Conservation (phyloP, 106 monocot genomes). For the Amphibolis antarctica region DNA sequence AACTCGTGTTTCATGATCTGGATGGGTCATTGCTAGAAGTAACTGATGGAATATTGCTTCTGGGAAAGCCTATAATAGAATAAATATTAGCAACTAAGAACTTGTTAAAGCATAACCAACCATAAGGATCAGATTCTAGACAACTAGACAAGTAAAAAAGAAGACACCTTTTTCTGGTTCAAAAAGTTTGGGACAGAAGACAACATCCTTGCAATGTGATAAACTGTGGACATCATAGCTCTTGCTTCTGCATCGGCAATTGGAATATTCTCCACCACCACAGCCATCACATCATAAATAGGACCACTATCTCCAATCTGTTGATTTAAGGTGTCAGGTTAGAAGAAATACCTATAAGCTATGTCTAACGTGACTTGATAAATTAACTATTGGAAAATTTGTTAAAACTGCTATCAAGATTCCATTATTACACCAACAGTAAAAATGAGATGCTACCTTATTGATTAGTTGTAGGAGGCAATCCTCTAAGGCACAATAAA, state of each 20-base stretch:
- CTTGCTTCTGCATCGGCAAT: constrained; percentile 28
- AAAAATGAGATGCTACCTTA: constrained; percentile 23
- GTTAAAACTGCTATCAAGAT: too few relatives aligned
- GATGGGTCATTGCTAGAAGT: constrained; percentile 72
- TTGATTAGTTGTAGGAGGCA: constrained; percentile 52
- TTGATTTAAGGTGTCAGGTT: constrained; percentile 11
- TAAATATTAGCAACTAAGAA: not conserved
- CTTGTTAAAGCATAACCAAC: not conserved
- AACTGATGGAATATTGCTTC: constrained; percentile 93
- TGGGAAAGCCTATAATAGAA: constrained; percentile 62
- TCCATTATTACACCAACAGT: too few relatives aligned
- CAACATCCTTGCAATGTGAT: constrained; percentile 35
- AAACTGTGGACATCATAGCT: constrained; percentile 42
- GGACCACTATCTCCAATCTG: constrained; percentile 69
- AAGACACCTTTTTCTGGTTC: constrained; percentile 55
- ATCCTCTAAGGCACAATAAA: constrained; percentile 67
- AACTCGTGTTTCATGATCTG: constrained; percentile 64
- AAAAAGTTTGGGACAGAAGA: constrained; percentile 46
- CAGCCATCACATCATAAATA: constrained; percentile 57
- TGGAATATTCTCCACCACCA: constrained; percentile 51
- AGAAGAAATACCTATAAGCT: not conserved
- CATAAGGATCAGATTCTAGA: not conserved
- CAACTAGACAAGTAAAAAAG: not conserved
- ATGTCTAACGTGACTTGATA: not conserved
- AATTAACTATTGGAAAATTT: too few relatives aligned